Evolutionary conservation across 768 basidiomycete species (phyloP).

Genomic region (Gymnopilus dilepis): DNA sequence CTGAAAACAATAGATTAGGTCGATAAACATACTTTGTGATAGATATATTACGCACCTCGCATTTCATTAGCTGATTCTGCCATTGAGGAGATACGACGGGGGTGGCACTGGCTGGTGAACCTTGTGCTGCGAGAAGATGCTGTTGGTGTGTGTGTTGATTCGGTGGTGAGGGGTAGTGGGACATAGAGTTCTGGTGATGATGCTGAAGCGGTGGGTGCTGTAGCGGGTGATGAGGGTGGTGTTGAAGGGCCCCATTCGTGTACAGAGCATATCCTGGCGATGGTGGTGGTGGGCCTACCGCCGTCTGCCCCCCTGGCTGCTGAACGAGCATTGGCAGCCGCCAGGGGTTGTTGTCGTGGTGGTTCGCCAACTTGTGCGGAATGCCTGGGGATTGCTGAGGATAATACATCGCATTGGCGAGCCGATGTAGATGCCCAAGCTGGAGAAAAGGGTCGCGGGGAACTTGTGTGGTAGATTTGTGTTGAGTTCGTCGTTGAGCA

Average conservation of each 20-base stretch:
- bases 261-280: conserved; percentile 81
- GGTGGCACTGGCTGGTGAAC: conserved; percentile 56
- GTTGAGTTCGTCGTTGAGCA: conserved; percentile 21
- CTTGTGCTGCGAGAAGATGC: conserved; percentile 59
- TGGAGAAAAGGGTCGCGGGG: conserved; percentile 14
- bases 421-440: conserved; percentile 29
- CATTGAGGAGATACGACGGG: conserved; percentile 84
- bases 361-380: conserved; percentile 73
- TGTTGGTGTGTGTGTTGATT: conserved; percentile 65
- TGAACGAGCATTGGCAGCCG: conserved; percentile 59
- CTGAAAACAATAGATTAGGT: conserved; percentile 49
- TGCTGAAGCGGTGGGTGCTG: conserved; percentile 63
- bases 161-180: conserved; percentile 83
- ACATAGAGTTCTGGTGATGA: conserved; percentile 80
- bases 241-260: conserved; percentile 74
- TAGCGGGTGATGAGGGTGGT: conserved; percentile 63
- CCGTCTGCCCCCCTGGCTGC: conserved; percentile 54
- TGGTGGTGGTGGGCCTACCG: conserved; percentile 67
- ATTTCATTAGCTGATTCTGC: conserved; percentile 93
- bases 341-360: conserved; percentile 81
- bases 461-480: neutral
- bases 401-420: conserved; percentile 76
- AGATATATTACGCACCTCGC: conserved; percentile 68
- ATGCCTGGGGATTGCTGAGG: conserved; percentile 85
- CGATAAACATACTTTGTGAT: conserved; percentile 21